Evolutionary conservation across 768 basidiomycete species (phyloP).

Genomic region (Boletus pseudo-olivaceus): DNA sequence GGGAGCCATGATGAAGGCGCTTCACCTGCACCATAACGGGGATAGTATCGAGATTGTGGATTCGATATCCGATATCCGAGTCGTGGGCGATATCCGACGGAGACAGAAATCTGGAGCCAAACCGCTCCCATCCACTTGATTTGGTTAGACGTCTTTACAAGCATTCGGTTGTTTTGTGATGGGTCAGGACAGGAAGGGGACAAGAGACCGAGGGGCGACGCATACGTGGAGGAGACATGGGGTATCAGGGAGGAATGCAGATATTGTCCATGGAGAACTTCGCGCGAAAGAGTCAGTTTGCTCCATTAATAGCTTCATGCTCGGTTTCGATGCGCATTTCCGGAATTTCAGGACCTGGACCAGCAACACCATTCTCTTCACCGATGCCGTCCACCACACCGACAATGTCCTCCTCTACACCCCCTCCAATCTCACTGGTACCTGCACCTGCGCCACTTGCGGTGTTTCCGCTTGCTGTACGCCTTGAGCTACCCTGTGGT

Average conservation of each 20-base stretch:
- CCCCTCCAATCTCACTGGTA: conserved; percentile 16
- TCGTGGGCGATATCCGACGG: background rate
- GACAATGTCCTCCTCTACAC: conserved; percentile 23
- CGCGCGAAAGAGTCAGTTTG: conserved; percentile 16
- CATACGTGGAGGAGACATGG: conserved; percentile 25
- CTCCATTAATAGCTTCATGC: conserved; percentile 24
- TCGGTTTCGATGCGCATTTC: conserved; percentile 45
- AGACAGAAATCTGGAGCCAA: conserved; percentile 41
- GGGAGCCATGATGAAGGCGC: background rate
- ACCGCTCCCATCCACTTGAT: conserved; percentile 43
- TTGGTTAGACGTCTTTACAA: conserved; percentile 29
- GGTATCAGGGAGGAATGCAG: conserved; percentile 32
- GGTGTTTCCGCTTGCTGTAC: conserved; percentile 44
- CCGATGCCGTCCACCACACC: conserved; percentile 22
- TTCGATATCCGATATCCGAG: conserved; percentile 2
- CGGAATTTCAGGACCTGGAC: conserved; percentile 29
- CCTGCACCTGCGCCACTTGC: conserved; percentile 12
- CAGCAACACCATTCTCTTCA: conserved; percentile 23
- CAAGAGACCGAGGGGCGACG: conserved; percentile 22
- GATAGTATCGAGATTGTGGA: conserved; percentile 3
- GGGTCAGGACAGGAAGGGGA: conserved; percentile 20
- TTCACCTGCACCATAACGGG: conserved; percentile 9
- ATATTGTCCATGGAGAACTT: conserved; percentile 24
- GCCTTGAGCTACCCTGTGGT: conserved; percentile 62
- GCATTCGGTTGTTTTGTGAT: conserved; percentile 33